Evolutionary conservation across 1,284 basidiomycete species (phyloP), one percentile per base, ranked within the genome.

Genomic region (Tetrapyrgos nigripes): DNA sequence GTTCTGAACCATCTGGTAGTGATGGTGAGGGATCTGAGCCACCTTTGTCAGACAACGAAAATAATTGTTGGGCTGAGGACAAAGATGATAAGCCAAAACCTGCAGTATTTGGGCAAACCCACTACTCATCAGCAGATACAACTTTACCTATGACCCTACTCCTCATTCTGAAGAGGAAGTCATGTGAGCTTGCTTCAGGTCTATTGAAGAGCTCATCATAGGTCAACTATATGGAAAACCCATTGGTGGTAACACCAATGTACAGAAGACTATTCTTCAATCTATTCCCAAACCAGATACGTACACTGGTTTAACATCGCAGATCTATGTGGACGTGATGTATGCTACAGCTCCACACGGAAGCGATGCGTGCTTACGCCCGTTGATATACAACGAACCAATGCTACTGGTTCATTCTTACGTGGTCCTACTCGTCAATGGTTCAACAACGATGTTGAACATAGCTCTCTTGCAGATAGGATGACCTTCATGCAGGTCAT

Each of bases 401-500:
- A 52, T 24, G 40, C 52, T 2, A 13, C 51, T 21, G 50, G 50
- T 2, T 27, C 37, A 9, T 54, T 54, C 10, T 40, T 61, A 1
- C 31, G 53, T 13, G 59, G 55, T 0, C 14, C 50, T 2, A 50
- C 59, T 0, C 31, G 43, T 10, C 43, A 47, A 33, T 61, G 59
- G 59, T 57, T 53, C 24, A n/a, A 21, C 4, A 33, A 57, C 6
- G 33, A 24, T 33, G 59, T 57, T 23, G 50, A 61, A 40, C 26
- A 26, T 23, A 21, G 55, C 14, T 55, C 59, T 1, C 23, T 58
- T 40, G n/a, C 50, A 0, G 43, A 51, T 14, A 50, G 35, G 8
- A 50, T 50, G 50, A 57, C 59, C 0, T 60, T 60, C 40, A 43
- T 51, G 27, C 59, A 60, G 23, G 54, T 60, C 10, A 31, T 57